Conservation (phyloP, 208 protist species). For the Angomonas desouzai region DNA sequence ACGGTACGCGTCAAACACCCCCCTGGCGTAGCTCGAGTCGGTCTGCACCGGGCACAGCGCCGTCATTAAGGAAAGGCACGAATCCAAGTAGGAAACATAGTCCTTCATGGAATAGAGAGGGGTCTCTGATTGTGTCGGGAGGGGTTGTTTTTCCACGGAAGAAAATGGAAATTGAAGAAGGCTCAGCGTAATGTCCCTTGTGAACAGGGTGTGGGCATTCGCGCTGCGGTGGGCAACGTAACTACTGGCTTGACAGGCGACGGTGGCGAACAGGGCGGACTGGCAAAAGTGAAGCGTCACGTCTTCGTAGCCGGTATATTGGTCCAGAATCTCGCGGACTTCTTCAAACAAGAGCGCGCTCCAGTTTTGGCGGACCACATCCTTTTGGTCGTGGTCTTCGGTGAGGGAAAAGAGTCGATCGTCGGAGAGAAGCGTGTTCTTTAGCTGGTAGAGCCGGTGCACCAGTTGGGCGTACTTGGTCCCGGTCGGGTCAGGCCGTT, state of each 20-base stretch:
- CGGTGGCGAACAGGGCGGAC: constrained; percentile 61
- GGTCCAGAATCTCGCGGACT: constrained; percentile 48
- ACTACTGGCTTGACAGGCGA: constrained; percentile 59
- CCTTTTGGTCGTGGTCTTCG: constrained; percentile 14
- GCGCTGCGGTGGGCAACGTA: constrained; percentile 4
- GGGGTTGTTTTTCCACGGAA: constrained; percentile 23
- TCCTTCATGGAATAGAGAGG: constrained; percentile 34
- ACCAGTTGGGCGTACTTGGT: constrained; percentile 70
- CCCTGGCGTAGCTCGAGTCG: constrained; percentile 53
- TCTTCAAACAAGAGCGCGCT: constrained; percentile 76
- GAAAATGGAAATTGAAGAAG: constrained; percentile 64
- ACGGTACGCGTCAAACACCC: constrained; percentile 59
- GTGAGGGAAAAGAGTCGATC: constrained; percentile 46
- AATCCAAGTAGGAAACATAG: constrained; percentile 72
- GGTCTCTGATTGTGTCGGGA: constrained; percentile 23
- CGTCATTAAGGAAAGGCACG: constrained; percentile 58
- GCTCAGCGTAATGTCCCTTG: constrained; percentile 30
- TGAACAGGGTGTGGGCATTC: constrained; percentile 32
- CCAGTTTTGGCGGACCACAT: constrained; percentile 35
- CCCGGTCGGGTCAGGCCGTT: constrained; percentile 61
- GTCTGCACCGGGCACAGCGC: constrained; percentile 41
- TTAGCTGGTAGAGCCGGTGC: constrained; percentile 57
- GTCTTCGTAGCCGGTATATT: constrained; percentile 87
- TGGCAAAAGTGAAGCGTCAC: constrained; percentile 76
- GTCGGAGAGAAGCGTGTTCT: constrained; percentile 57